Evolutionary conservation across 371 early-diverging fungal species (phyloP), one percentile per base, ranked within the genome.

Genomic region (Furculomyces boomerangus): DNA sequence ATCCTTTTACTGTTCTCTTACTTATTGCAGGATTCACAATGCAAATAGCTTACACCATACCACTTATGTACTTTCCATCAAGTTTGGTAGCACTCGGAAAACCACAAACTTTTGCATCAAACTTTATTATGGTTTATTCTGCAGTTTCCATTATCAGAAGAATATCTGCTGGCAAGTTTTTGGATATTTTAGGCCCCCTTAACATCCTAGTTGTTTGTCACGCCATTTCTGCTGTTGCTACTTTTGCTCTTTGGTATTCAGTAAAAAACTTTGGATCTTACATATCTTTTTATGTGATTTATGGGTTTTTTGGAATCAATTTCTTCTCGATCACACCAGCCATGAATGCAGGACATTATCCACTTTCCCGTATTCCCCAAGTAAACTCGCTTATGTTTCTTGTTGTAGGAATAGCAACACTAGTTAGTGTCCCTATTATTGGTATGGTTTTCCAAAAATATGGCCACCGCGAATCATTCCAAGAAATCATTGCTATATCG

Each of bases 61-160:
- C 43, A 3, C n/a, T 22, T 20, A 5, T 43, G 20, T 43, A 43
- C 22, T 43, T 13, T 20, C 43, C 43, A 16, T 10, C 43, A 43
- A 13, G 13, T 3, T 3, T 43, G 5, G 22, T 22, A 20, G 22
- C n/a, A 5, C 10, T 43, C 22, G 35, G 13, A 1, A 25, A 51
- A 25, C 55, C 7, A n/a, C 13, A 0, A 35, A 28, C 22, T 58
- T 59, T 61, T 41, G 61, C 29, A 16, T 58, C 61, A 7, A 58
- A 63, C 2, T 45, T 62, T 16, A 53, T 66, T 22, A 45, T 66
- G 2, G 61, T 61, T 45, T 60, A 57, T 3, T 57, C 63, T 1
- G 61, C 59, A 22, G 53, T 57, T 16, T 39, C 44, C 18, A 59
- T 13, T 7, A 49, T 27, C 25, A 25, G 66, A 2, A 46, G 66